Evolutionary conservation across 2,329 filamentous ascomycete genomes (phyloP), one percentile per base, ranked within the genome.

Genomic region (Chaetoscypha palmicola): DNA sequence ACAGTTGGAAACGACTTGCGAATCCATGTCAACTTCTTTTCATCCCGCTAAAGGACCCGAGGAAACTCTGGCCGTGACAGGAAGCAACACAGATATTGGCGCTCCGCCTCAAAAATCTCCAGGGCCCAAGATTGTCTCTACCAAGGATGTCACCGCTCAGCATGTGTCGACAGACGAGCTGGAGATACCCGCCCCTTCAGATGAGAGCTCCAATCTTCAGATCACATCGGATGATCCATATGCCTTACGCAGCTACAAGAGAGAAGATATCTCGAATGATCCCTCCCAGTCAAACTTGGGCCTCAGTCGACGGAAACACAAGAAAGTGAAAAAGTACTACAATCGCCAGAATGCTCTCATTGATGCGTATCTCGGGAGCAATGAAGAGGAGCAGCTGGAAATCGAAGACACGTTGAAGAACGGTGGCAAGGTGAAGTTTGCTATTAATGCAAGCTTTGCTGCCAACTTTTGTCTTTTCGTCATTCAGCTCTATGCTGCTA

Each of bases 401-500:
- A 62, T 71, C 33, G 68, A 74, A 36, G 73, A 78, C 54, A 68
- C 69, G 37, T 55, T 66, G 36, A 67, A 71, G 46, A 71, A 76
- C 56, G 68, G 65, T 5, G 68, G 69, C 3, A 72, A 68, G 46
- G 69, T 76, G 55, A 69, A 70, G 50, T 71, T 77, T 52, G 73
- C 73, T 28, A 68, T 77, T 53, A 70, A 72, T 38, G 66, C 67
- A 9, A 72, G 68, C 32, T 76, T 74, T 49, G 60, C 58, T 3
- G 69, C 71, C 50, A 73, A 76, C 58, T 68, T 74, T 40, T 75
- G 64, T 47, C 64, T 78, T 21, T 77, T 77, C 53, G 52, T 74
- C 56, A 77, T 78, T 46, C 74, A 79, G 63, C 60, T 77, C 41
- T 78, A 78, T 56, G 75, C 74, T 32, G 74, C 74, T 40, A 63